Evolutionary conservation across 2,329 filamentous ascomycete species (phyloP).

Genomic region (Aureobasidium melanogenum): DNA sequence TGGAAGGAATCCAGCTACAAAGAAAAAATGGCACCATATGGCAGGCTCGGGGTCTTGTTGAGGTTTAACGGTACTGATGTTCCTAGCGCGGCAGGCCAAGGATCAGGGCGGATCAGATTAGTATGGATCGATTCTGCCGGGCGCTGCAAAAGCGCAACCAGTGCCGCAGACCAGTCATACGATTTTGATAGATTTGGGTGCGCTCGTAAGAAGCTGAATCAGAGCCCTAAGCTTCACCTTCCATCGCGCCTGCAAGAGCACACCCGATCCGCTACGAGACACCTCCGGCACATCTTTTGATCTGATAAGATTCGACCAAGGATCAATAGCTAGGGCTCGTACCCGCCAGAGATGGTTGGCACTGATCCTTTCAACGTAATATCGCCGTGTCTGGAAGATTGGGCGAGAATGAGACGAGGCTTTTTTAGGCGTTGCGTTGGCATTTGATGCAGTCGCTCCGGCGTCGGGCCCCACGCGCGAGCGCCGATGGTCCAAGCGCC

Average conservation of each 20-base stretch:
- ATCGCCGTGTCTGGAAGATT: slow-evolving; percentile 2
- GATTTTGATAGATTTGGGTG: not conserved
- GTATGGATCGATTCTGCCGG: not conserved
- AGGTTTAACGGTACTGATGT: slow-evolving; percentile 2
- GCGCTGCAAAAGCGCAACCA: not conserved
- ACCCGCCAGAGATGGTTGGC: not conserved
- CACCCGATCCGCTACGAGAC: not conserved
- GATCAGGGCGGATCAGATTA: slow-evolving; percentile 7
- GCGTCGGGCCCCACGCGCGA: slow-evolving; percentile 1
- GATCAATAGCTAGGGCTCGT: not conserved
- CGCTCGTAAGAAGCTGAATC: not conserved
- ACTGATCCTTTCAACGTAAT: not conserved
- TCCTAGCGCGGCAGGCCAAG: slow-evolving; percentile 4
- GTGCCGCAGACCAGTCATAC: not conserved
- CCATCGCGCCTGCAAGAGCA: not conserved
- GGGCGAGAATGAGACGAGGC: not conserved
- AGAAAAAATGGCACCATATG: slow-evolving; percentile 4
- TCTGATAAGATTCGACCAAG: slow-evolving; percentile 10
- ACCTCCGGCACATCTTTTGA: not conserved
- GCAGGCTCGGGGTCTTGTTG: not conserved
- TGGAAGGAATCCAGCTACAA: not conserved
- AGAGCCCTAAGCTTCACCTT: not conserved
- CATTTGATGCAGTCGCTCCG: not conserved
- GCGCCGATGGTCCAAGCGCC: not conserved
- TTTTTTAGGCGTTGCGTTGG: not conserved